Base-by-base conservation (phyloP, 1,139 yeast species). In the Debaryomycetaceae sp. region DNA sequence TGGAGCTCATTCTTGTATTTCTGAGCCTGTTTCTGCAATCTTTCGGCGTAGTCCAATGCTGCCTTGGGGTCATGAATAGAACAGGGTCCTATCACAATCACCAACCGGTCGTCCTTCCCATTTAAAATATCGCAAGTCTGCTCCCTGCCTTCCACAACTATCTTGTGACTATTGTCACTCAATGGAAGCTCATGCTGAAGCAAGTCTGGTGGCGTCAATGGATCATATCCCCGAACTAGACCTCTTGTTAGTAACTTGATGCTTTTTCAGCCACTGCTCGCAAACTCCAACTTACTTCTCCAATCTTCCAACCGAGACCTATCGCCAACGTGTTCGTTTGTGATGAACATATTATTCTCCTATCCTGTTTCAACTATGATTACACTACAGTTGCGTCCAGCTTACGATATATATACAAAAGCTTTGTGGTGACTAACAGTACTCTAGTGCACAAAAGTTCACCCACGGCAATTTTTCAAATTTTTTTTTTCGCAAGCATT, bases 31-130 rank as follows among this genome's bases (percentile, higher is more conserved):
- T 73, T 71, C 45, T 79, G 69, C 53, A 93, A 77, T 56, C 81
- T 76, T 37, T 75, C 73, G 55, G 93, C 88, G 71, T 93, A 93
- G 50, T 91, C 99, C 47, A 87, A 68, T 3, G 98, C 99, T 37
- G 97, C 96, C 44, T 73, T 77, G 27, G 97, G 93, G 65, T 93
- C 99, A 61, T 93, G 98, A 54, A 93, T 84, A 5, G 98, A 93
- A 66, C 99, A 93, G 48, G 99, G 99, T 1, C 99, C 99, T 52
- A 93, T 86, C 41, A 93, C 89, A 33, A 89, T 78, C 34, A 89
- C 73, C 51, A 87, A 68, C 56, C 96, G 77, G 66, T 89, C 97
- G 57, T 87, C 95, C 48, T 76, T 74, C 41, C 95, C 96, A 49
- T 80, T 76, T 48, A 89, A 66, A 47, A 89, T 81, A 40, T 80